These are phyloP conservation scores for Argentina anserina DNA, from an alignment of 306 rosid species.

Conservation along the genomic window DNA sequence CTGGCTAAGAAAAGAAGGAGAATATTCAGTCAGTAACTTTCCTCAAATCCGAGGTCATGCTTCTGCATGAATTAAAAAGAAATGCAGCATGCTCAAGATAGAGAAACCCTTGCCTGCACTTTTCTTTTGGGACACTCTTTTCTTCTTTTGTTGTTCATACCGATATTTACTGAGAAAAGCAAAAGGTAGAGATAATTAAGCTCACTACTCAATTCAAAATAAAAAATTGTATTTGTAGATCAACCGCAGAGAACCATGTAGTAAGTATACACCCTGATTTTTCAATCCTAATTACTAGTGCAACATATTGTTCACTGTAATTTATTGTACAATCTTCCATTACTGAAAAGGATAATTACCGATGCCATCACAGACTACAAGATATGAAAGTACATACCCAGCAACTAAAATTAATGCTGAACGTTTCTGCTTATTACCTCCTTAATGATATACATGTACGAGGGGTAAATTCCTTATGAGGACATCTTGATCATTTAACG, in stretches of 20 bases:
- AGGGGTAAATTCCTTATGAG: neutral
- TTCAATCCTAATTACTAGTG: neutral
- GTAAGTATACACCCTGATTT: neutral
- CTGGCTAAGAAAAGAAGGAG: slow-evolving; percentile 65
- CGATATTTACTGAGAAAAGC: slow-evolving; percentile 74
- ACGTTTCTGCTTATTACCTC: neutral
- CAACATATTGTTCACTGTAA: neutral
- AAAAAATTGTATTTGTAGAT: neutral
- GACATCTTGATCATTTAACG: neutral
- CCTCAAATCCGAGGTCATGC: slow-evolving; percentile 26
- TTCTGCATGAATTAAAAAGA: slow-evolving; percentile 27
- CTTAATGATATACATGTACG: neutral
- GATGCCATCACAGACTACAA: neutral
- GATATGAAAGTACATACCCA: slow-evolving; percentile 1
- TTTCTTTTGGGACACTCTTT: slow-evolving; percentile 90
- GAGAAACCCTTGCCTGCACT: slow-evolving; percentile 78
- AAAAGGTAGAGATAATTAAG: slow-evolving; percentile 21
- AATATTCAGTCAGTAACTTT: slow-evolving; percentile 44
- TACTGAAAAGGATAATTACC: neutral
- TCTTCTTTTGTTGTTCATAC: slow-evolving; percentile 90
- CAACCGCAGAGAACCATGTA: neutral
- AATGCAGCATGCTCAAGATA: slow-evolving; percentile 26
- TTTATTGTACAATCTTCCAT: neutral
- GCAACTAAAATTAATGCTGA: neutral
- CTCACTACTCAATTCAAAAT: neutral